These are phyloP conservation scores for Dendrothele bispora DNA, from an alignment of 768 basidiomycete species.

Conservation along the genomic window DNA sequence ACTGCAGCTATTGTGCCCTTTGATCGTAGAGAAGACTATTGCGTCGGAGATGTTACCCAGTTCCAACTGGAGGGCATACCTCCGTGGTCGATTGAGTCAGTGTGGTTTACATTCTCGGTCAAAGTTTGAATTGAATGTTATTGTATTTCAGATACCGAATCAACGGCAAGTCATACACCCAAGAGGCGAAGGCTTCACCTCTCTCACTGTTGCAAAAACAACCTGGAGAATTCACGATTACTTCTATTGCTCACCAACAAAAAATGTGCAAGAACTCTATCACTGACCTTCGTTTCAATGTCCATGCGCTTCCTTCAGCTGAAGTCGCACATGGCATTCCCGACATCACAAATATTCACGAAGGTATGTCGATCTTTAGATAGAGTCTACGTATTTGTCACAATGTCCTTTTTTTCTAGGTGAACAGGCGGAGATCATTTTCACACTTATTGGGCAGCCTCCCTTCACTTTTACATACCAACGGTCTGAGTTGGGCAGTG, in stretches of 20 bases:
- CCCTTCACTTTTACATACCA: conserved; percentile 98
- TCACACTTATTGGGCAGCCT: conserved; percentile 86
- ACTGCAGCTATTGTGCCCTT: conserved; percentile 90
- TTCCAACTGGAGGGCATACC: conserved; percentile 94
- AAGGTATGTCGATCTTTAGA: conserved; percentile 52
- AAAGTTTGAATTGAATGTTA: conserved; percentile 12
- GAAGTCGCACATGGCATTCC: conserved; percentile 85
- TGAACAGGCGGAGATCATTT: conserved; percentile 92
- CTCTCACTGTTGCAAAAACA: conserved; percentile 85
- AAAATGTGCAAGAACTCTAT: conserved; percentile 87
- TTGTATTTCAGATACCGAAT: conserved; percentile 64
- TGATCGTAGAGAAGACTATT: conserved; percentile 76
- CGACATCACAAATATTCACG: conserved; percentile 83
- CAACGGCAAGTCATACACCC: conserved; percentile 70
- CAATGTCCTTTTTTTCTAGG: conserved; percentile 39
- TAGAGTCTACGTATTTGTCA: conserved; percentile 1
- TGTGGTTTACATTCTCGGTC: conserved; percentile 6
- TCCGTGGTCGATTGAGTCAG: conserved; percentile 87
- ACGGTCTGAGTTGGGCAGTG: conserved; percentile 67
- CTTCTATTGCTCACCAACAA: conserved; percentile 89
- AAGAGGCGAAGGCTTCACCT: conserved; percentile 76
- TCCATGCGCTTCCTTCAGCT: conserved; percentile 86
- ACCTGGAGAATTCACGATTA: conserved; percentile 81
- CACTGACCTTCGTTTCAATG: conserved; percentile 66
- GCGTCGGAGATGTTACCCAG: conserved; percentile 86